Percentiles rank a stretch among this genome's conserved stretches.
Evolutionary conservation across 805 yeast species (phyloP).

Genomic region (Naumovozyma castellii): DNA sequence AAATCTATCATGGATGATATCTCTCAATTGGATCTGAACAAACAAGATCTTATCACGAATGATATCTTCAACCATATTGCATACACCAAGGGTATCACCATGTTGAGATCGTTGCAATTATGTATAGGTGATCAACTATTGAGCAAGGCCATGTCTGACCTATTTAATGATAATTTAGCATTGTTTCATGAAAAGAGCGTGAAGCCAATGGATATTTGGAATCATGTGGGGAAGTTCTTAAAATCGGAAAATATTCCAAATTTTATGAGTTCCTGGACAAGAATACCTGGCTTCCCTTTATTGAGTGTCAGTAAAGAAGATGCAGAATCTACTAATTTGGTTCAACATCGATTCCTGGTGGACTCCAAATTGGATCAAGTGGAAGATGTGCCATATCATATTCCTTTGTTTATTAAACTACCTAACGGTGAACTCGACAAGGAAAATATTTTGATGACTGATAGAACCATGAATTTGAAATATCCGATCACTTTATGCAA

Average conservation of each 20-base stretch:
- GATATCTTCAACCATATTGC: conserved; percentile 26
- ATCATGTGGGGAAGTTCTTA: conserved; percentile 13
- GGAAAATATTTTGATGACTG: conserved; percentile 21
- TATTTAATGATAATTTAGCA: conserved; percentile 9
- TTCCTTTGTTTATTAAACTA: conserved; percentile 40
- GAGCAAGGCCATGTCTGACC: conserved; percentile 10
- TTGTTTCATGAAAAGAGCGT: conserved; percentile 12
- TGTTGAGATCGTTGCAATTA: conserved; percentile 23
- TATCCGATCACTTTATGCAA: conserved; percentile 16
- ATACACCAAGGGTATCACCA: conserved; percentile 27
- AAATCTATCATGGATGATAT: conserved; percentile 10
- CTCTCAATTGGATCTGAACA: background rate
- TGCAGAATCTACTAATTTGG: conserved; percentile 26
- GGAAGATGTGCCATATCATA: conserved; percentile 53
- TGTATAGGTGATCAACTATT: conserved; percentile 17
- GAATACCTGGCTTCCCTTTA: conserved; percentile 51
- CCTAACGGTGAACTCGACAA: conserved; percentile 14
- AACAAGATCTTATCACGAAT: conserved; percentile 12
- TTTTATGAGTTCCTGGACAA: conserved; percentile 44
- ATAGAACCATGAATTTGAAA: conserved; percentile 17
- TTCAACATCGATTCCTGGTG: conserved; percentile 32
- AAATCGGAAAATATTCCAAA: conserved; percentile 22
- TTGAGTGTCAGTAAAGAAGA: conserved; percentile 29
- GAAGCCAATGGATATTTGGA: conserved; percentile 28
- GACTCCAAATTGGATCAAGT: conserved; percentile 24